Evolutionary conservation across 257 asterid species (phyloP), one percentile per base, ranked within the genome.

Genomic region (Echites panduratus): DNA sequence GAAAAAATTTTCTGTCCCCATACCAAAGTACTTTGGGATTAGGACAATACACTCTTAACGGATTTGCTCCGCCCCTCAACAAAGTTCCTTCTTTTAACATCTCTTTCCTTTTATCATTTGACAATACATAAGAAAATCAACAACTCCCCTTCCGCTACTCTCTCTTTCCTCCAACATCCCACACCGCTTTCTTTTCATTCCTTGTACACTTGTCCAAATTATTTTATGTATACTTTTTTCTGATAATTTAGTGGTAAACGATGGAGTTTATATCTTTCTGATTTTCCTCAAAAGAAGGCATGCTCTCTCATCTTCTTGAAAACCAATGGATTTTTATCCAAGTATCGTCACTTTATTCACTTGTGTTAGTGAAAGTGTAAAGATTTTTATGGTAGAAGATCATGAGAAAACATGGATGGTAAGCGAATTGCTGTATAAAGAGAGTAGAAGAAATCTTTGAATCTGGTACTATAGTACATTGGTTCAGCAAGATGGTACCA

Each of bases 1-100:
- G 78, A 76, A 61, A 67, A 32, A 32, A 32, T 58, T 50, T 71
- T 72, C 47, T 70, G 79, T 65, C 72, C 69, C 79, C 75, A 64
- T 47, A 56, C 49, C 66, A 59, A 64, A 70, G 76, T 63, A 76
- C 82, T 74, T 32, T 44, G 20, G 29, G 73, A 64, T 35, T 52
- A 67, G 27, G 77, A 72, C 74, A 67, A 48, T 53, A n/a, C 72
- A 67, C 29, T 48, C 76, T 69, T 70, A 74, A 64, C 71, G 41
- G 76, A 70, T 71, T 70, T 52, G 41, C 79, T n/a, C 35, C 50
- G 47, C 19, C 66, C 40, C 32, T 29, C 45, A 17, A 74, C 26
- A 1, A 19, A 57, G 32, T 75, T 68, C 70, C 44, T 16, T 69
- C 50, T 50, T 56, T 32, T 70, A 6, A 10, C 73, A 38, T 45